Evolutionary conservation across 23 red algal genomes (phyloP).

Genomic region (Gracilariopsis chorda): DNA sequence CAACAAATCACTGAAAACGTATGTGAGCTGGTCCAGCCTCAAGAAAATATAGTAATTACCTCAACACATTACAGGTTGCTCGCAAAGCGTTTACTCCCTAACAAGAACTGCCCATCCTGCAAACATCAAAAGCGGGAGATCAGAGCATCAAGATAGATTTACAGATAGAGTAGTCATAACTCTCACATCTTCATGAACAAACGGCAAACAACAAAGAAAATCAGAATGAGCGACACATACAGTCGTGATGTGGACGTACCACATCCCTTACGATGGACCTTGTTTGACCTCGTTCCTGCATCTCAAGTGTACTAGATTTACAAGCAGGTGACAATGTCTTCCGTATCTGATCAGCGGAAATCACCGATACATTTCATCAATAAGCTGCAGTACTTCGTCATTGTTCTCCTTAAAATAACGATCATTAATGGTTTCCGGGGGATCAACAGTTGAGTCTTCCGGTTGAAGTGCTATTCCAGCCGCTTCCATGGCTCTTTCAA

Average conservation of each 20-base stretch:
- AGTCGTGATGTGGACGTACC: not conserved
- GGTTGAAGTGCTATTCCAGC: constrained; percentile 17
- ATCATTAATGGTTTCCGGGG: constrained; percentile 54
- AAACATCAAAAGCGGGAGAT: too few relatives aligned
- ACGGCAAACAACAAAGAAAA: constrained; percentile 4
- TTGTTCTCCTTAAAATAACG: constrained; percentile 32
- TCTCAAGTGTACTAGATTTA: not conserved
- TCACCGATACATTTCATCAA: constrained; percentile 63
- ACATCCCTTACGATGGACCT: not conserved
- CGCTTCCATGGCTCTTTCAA: constrained; percentile 36
- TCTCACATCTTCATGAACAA: not conserved
- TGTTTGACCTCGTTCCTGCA: not conserved
- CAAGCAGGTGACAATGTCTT: not conserved
- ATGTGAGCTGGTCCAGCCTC: too few relatives aligned
- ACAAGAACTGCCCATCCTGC: too few relatives aligned
- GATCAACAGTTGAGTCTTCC: constrained; percentile 18
- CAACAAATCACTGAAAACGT: too few relatives aligned
- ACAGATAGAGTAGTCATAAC: not conserved
- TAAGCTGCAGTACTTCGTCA: constrained; percentile 44
- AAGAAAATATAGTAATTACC: too few relatives aligned
- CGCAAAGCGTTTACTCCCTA: too few relatives aligned
- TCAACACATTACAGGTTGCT: too few relatives aligned
- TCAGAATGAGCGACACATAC: constrained; percentile 14
- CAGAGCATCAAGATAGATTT: too few relatives aligned
- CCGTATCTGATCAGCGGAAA: not conserved